Percentiles rank a stretch among this genome's conserved stretches.
Conservation (phyloP, 805 yeast species). For the Cyberlindnera misumaiensis region DNA sequence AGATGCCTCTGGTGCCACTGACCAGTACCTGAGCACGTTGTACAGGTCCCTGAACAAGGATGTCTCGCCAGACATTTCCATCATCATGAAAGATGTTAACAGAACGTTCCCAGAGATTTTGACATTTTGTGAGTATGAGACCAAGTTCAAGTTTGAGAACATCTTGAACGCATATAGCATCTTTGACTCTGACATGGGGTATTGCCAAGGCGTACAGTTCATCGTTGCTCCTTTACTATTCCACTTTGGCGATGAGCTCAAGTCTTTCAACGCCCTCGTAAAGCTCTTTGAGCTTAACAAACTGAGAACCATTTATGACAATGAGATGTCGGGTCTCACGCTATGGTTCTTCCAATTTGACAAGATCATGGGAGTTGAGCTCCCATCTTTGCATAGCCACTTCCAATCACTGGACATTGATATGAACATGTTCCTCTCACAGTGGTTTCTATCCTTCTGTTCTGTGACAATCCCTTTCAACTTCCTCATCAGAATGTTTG, state of each 20-base stretch:
- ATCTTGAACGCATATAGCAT: conserved; percentile 56
- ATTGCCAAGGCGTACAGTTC: conserved; percentile 62
- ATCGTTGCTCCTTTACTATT: conserved; percentile 52
- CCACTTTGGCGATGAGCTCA: conserved; percentile 31
- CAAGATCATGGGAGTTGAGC: conserved; percentile 31
- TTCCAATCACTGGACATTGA: conserved; percentile 33
- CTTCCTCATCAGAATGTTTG: conserved; percentile 45
- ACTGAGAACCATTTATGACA: conserved; percentile 43
- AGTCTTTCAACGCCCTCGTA: conserved; percentile 45
- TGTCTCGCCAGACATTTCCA: conserved; percentile 34
- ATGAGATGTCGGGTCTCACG: conserved; percentile 48
- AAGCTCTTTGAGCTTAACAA: conserved; percentile 54
- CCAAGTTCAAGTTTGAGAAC: conserved; percentile 39
- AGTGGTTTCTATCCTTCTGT: conserved; percentile 59
- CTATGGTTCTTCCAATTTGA: conserved; percentile 48
- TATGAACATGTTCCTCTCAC: conserved; percentile 44
- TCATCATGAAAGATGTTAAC: conserved; percentile 49
- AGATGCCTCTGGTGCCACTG: conserved; percentile 15
- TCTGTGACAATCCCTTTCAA: conserved; percentile 54
- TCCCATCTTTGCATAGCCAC: conserved; percentile 37
- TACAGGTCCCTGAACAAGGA: conserved; percentile 34
- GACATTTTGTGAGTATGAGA: conserved; percentile 37
- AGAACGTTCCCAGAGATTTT: conserved; percentile 53
- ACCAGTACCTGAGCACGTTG: conserved; percentile 24
- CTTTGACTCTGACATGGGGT: conserved; percentile 59